Evolutionary conservation across 495 filamentous ascomycete species (phyloP), one percentile per base, ranked within the genome.

Genomic region (Echria macrotheca): DNA sequence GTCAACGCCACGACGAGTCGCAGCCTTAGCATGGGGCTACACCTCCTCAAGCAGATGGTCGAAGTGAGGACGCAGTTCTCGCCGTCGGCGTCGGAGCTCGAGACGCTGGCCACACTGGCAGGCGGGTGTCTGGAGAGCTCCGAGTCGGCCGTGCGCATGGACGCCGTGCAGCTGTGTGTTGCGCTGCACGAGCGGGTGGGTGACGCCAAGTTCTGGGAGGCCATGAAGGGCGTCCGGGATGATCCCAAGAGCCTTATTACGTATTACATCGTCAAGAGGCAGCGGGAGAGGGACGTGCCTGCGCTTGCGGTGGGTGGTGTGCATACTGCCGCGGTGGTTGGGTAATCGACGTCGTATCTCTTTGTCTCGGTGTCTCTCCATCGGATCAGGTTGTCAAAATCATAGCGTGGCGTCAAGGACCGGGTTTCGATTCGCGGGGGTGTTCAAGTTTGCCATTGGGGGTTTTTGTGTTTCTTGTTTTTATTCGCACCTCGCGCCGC

Each of bases 101-200:
- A 64, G 2, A 66, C 59, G 6, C 69, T 80, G 5, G 80, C 83
- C 8, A 60, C 58, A 5, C 67, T 87, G 10, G 80, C 82, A 3
- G 75, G 72, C 28, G 63, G 71, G 29, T 84, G 80, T 47, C 70
- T 97, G 12, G 78, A 83, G 39, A 83, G 83, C 55, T 61, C 70
- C n/a, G 84, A 91, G 45, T 78, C 85, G 28, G 89, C 87, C 53
- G 82, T 95, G 2, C 70, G 91, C 18, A 84, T 86, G 66, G 84
- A 87, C 50, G 85, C 83, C 5, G 81, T 88, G 5, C 78, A 87
- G 55, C 70, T 95, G 19, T 89, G 86, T 52, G 81, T 91, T 1
- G 81, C 70, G 47, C 65, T 96, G 50, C 83, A 91, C 54, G 74
- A 78, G 22, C 72, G 83, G 44, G 72, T 89, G 18, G 78, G 80